phyloP scores from a whole-genome alignment of 2,329 filamentous ascomycete species.

The Zymoseptoria passerinii region DNA sequence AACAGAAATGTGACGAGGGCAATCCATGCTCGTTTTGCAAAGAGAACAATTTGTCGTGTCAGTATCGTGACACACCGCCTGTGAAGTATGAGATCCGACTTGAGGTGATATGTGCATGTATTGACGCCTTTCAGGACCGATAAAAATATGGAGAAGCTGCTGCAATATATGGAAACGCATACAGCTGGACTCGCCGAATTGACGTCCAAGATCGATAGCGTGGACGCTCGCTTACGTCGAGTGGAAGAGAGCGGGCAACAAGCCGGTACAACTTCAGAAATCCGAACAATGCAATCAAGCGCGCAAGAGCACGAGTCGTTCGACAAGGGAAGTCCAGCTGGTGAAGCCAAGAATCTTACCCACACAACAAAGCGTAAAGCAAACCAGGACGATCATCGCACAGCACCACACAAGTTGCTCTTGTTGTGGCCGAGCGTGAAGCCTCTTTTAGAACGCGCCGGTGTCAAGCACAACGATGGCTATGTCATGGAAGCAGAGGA shows the following conservation, averaged over 20 bases:
- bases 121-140: slow-evolving; percentile 35
- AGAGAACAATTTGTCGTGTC: slow-evolving; percentile 74
- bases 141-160: slow-evolving; percentile 43
- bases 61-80: slow-evolving; percentile 82
- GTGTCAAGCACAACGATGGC: slow-evolving; percentile 23
- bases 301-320: slow-evolving; percentile 5
- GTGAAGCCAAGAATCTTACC: slow-evolving; percentile 29
- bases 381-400: slow-evolving; percentile 80
- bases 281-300: not conserved
- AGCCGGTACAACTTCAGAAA: slow-evolving; percentile 2
- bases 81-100: slow-evolving; percentile 63
- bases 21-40: slow-evolving; percentile 77
- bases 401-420: slow-evolving; percentile 75
- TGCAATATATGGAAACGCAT: slow-evolving; percentile 36
- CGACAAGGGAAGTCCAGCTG: slow-evolving; percentile 18
- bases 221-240: slow-evolving; percentile 21
- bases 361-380: slow-evolving; percentile 42
- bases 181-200: slow-evolving; percentile 23
- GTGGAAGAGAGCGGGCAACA: slow-evolving; percentile 16
- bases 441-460: slow-evolving; percentile 26
- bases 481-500: slow-evolving; percentile 33
- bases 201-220: slow-evolving; percentile 17
- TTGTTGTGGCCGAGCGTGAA: slow-evolving; percentile 48
- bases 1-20: slow-evolving; percentile 86
- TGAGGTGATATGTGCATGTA: not conserved